Percentiles rank a stretch among this genome's conserved stretches.
These are phyloP conservation scores for Lentinula aciculospora DNA, from an alignment of 768 basidiomycete species.

Conservation along the genomic window DNA sequence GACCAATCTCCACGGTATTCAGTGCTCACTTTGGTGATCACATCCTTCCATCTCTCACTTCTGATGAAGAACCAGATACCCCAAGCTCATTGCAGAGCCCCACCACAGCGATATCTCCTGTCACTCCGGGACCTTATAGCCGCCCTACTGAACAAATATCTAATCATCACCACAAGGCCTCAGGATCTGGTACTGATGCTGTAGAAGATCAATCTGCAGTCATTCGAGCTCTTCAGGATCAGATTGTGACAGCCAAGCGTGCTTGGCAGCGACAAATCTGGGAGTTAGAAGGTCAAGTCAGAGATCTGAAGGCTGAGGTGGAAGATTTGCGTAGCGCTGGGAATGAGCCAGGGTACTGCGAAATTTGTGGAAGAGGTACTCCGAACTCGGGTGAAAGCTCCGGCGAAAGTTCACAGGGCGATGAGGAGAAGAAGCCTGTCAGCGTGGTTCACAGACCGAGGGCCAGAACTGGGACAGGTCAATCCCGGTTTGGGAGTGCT, in stretches of 20 bases:
- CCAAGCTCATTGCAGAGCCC: constrained; percentile 42
- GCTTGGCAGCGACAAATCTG: constrained; percentile 69
- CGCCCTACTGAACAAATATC: constrained; percentile 16
- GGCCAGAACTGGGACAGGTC: constrained; percentile 57
- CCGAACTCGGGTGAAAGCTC: background rate
- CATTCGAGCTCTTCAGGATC: constrained; percentile 54
- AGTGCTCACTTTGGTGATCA: constrained; percentile 60
- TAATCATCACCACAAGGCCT: constrained; percentile 21
- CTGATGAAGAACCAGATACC: constrained; percentile 40
- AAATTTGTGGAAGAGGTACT: constrained; percentile 41
- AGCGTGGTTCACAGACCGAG: constrained; percentile 60
- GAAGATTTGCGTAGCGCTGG: constrained; percentile 41
- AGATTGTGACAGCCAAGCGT: constrained; percentile 49
- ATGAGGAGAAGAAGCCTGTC: constrained; percentile 18
- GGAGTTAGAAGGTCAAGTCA: constrained; percentile 72
- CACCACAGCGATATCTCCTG: constrained; percentile 37
- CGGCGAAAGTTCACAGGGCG: constrained; percentile 1
- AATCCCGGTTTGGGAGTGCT: constrained; percentile 54
- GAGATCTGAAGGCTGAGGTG: constrained; percentile 65
- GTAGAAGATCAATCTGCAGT: constrained; percentile 38
- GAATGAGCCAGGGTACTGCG: constrained; percentile 39
- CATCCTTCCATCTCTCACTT: constrained; percentile 30
- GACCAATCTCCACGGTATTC: constrained; percentile 74
- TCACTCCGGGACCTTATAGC: constrained; percentile 32
- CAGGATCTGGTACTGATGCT: constrained; percentile 15